A percentile compares a stretch with the other conserved stretches of the same genome.
phyloP scores from a whole-genome alignment of 768 basidiomycete genomes.

The Russula olivacea region DNA sequence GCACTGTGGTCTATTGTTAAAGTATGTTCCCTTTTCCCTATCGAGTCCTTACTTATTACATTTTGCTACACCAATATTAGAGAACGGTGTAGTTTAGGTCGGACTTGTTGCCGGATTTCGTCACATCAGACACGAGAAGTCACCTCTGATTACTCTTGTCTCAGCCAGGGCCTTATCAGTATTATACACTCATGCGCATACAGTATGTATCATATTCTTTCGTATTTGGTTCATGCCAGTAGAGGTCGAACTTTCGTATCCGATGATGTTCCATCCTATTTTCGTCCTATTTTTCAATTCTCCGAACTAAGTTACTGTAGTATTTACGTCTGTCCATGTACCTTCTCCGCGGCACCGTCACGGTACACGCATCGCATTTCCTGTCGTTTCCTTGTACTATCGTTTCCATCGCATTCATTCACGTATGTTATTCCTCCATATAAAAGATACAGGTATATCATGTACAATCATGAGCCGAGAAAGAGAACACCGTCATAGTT shows the following conservation, averaged over 20 bases:
- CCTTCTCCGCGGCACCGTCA: neutral
- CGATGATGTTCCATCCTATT: neutral
- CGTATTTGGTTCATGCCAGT: too few species aligned
- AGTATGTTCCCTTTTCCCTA: constrained; percentile 35
- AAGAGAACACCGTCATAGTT: neutral
- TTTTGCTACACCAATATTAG: neutral
- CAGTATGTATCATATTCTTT: neutral
- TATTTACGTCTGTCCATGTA: neutral
- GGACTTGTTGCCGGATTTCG: neutral
- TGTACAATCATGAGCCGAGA: neutral
- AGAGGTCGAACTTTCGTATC: too few species aligned
- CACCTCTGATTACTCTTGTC: neutral
- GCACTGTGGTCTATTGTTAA: constrained; percentile 78
- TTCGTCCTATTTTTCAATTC: neutral
- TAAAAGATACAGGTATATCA: neutral
- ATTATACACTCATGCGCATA: constrained; percentile 5
- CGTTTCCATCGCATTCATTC: neutral
- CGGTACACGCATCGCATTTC: neutral
- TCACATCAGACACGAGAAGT: neutral
- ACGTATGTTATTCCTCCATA: neutral
- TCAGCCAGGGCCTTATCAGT: neutral
- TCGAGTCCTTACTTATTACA: neutral
- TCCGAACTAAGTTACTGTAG: neutral
- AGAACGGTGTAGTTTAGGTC: constrained; percentile 12
- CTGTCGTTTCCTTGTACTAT: neutral